Percentiles rank a stretch among this genome's conserved stretches.
These are phyloP conservation scores for Raphanus sativus DNA, from an alignment of 345 rosid species.

Conservation along the genomic window DNA sequence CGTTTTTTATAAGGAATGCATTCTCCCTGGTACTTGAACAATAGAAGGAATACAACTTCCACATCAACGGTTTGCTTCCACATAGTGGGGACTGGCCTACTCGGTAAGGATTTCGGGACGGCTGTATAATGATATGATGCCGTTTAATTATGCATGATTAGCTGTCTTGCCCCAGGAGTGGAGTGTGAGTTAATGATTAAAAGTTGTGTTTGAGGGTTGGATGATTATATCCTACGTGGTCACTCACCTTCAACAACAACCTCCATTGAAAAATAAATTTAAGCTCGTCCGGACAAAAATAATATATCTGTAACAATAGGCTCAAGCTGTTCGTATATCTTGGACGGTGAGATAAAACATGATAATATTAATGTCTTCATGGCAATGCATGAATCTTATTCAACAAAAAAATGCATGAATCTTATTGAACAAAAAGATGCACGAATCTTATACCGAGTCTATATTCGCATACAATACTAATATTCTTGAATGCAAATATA, in stretches of 20 bases:
- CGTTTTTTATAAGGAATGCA: not conserved
- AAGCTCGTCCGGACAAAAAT: slow-evolving; percentile 22
- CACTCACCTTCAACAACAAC: slow-evolving; percentile 26
- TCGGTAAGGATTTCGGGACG: slow-evolving; percentile 12
- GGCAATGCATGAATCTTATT: slow-evolving; percentile 27
- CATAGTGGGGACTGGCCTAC: slow-evolving; percentile 15
- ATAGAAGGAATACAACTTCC: not conserved
- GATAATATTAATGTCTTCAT: slow-evolving; percentile 18
- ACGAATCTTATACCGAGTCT: not conserved
- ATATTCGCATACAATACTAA: not conserved
- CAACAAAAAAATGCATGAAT: not conserved
- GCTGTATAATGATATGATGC: slow-evolving; percentile 22
- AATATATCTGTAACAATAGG: slow-evolving; percentile 23
- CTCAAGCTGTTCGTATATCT: slow-evolving; percentile 11
- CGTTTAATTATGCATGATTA: slow-evolving; percentile 27
- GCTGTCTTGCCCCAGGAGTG: slow-evolving; percentile 23
- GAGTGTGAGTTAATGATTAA: slow-evolving; percentile 30
- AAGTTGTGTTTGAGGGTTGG: slow-evolving; percentile 21
- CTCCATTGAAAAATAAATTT: slow-evolving; percentile 1
- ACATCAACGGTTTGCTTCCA: not conserved
- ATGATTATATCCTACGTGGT: slow-evolving; percentile 27
- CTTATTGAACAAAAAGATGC: not conserved
- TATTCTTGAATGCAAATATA: not conserved
- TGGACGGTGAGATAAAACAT: slow-evolving; percentile 20
- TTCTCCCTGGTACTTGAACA: not conserved